A percentile compares a stretch with the other conserved stretches of the same genome.
Conservation (phyloP, 768 basidiomycete genomes). For the Mycena metata region DNA sequence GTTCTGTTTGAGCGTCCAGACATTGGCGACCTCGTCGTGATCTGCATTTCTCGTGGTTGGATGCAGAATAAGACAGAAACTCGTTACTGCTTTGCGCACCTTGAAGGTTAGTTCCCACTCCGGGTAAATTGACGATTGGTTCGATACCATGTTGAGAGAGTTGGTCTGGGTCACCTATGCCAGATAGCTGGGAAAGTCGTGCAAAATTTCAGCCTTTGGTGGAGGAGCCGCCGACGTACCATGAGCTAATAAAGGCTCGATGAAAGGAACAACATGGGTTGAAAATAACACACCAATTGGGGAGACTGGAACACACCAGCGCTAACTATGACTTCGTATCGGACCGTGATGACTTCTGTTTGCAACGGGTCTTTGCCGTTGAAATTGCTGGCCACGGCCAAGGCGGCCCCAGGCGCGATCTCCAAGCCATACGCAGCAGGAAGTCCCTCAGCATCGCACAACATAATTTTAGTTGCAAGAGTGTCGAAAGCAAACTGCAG, state of each 20-base stretch:
- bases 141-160: constrained; percentile 44
- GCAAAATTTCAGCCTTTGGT: neutral
- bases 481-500: constrained; percentile 44
- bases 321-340: constrained; percentile 47
- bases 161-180: constrained; percentile 48
- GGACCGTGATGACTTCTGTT: constrained; percentile 40
- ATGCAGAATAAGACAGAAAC: neutral
- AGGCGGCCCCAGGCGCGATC: constrained; percentile 40
- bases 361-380: constrained; percentile 38
- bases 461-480: constrained; percentile 42
- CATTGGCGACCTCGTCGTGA: constrained; percentile 49
- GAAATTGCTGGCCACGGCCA: constrained; percentile 47
- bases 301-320: constrained; percentile 48
- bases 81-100: constrained; percentile 31
- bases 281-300: constrained; percentile 43
- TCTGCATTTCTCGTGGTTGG: constrained; percentile 36
- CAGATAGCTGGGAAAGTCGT: constrained; percentile 46
- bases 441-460: constrained; percentile 35
- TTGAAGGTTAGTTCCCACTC: constrained; percentile 55
- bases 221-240: constrained; percentile 20
- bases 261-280: constrained; percentile 6
- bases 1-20: constrained; percentile 48
- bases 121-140: constrained; percentile 48
- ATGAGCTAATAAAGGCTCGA: constrained; percentile 39
- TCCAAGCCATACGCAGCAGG: constrained; percentile 42